phyloP scores from a whole-genome alignment of 805 yeast genomes.

The Candida quercuum region DNA sequence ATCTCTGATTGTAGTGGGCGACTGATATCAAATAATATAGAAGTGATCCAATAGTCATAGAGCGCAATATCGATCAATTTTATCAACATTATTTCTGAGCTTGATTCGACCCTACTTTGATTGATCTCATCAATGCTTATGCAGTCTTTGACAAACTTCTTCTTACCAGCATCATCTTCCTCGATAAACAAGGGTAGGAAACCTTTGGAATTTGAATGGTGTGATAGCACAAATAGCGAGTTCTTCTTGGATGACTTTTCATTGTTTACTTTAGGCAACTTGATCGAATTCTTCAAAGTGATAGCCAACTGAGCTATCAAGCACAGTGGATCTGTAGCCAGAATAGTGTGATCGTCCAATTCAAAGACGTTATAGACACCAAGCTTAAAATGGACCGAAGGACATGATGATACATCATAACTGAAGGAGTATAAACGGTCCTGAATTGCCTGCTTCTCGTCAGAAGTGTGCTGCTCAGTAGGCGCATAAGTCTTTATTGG shows the following conservation, averaged over 20 bases:
- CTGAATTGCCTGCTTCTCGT: conserved; percentile 20
- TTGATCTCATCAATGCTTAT: conserved; percentile 32
- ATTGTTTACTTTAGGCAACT: conserved; percentile 31
- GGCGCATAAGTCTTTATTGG: conserved; percentile 43
- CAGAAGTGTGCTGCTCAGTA: conserved; percentile 24
- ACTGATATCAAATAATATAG: conserved; percentile 22
- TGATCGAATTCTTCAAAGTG: conserved; percentile 37
- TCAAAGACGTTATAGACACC: conserved; percentile 47
- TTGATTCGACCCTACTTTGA: conserved; percentile 25
- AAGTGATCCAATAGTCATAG: conserved; percentile 45
- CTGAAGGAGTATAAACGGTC: conserved; percentile 20
- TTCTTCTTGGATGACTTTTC: conserved; percentile 20
- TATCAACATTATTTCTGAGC: conserved; percentile 31
- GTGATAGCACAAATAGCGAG: conserved; percentile 39
- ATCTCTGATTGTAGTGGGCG: conserved; percentile 17
- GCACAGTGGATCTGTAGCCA: conserved; percentile 59
- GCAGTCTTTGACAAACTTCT: conserved; percentile 32
- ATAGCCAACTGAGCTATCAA: conserved; percentile 41
- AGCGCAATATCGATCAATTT: conserved; percentile 41
- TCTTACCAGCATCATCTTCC: conserved; percentile 30
- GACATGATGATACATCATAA: conserved; percentile 7
- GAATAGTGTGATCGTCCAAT: conserved; percentile 22
- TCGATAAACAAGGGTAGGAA: conserved; percentile 55
- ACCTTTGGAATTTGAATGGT: conserved; percentile 42
- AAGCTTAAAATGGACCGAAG: conserved; percentile 35